These are phyloP conservation scores for Amylocystis lapponica DNA, from an alignment of 768 basidiomycete genomes.

Conservation along the genomic window DNA sequence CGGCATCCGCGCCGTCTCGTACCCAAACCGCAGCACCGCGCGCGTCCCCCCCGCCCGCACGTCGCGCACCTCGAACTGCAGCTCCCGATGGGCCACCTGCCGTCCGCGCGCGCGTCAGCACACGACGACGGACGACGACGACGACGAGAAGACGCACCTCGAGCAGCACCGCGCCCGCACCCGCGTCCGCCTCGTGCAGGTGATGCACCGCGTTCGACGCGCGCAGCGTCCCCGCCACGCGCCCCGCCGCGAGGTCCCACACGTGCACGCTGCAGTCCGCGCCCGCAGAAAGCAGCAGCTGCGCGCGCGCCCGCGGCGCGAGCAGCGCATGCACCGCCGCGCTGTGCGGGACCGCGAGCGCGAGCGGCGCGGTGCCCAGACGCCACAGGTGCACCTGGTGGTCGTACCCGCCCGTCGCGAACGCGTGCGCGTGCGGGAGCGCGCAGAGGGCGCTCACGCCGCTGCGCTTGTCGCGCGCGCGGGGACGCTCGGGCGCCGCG, in stretches of 20 bases:
- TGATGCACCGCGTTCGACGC: slow-evolving; percentile 41
- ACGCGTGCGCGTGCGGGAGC: slow-evolving; percentile 35
- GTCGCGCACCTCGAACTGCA: slow-evolving; percentile 49
- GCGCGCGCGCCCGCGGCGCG: slow-evolving; percentile 37
- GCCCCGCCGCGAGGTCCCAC: slow-evolving; percentile 43
- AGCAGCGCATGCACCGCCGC: slow-evolving; percentile 40
- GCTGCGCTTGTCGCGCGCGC: slow-evolving; percentile 23
- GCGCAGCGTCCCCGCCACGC: slow-evolving; percentile 34
- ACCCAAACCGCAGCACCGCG: slow-evolving; percentile 42
- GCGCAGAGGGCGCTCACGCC: slow-evolving; percentile 40
- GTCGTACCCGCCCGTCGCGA: slow-evolving; percentile 47
- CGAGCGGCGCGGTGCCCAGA: slow-evolving; percentile 25
- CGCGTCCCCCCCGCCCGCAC: slow-evolving; percentile 31
- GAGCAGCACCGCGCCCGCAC: slow-evolving; percentile 36
- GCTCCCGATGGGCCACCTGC: slow-evolving; percentile 45
- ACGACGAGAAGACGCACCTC: slow-evolving; percentile 30
- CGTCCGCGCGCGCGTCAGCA: neutral
- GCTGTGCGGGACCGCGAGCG: slow-evolving; percentile 36
- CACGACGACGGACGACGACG: slow-evolving; percentile 1
- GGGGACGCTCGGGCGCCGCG: slow-evolving; percentile 7
- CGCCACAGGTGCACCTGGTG: slow-evolving; percentile 43
- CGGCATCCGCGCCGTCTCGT: slow-evolving; percentile 26
- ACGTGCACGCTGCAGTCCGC: slow-evolving; percentile 42
- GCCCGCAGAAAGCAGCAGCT: slow-evolving; percentile 41
- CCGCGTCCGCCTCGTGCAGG: slow-evolving; percentile 31